Conservation (phyloP, 148 eudicot species). For the Dianthus caryophyllus region DNA sequence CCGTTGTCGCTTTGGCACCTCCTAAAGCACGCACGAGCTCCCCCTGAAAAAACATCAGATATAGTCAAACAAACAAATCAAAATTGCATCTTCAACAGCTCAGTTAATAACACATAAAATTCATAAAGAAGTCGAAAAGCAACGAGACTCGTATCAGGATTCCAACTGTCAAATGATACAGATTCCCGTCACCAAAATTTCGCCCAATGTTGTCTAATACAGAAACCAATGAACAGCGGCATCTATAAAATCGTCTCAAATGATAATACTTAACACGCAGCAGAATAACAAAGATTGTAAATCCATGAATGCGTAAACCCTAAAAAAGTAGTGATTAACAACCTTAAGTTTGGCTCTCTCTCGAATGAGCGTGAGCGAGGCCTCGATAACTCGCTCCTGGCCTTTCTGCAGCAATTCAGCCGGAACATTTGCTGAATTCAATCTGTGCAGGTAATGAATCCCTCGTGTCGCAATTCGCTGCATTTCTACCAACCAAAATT, state of each 20-base stretch:
- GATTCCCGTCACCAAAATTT: neutral
- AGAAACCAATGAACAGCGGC: neutral
- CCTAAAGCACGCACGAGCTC: slow-evolving; percentile 91
- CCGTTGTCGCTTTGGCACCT: slow-evolving; percentile 71
- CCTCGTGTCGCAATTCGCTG: slow-evolving; percentile 56
- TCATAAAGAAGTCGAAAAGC: neutral
- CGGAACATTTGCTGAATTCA: slow-evolving; percentile 68
- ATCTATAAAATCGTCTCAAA: no score
- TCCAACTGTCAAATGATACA: neutral
- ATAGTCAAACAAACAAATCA: neutral
- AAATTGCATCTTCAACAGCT: neutral
- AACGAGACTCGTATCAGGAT: neutral
- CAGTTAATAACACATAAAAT: neutral
- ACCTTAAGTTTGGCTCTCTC: slow-evolving; percentile 98
- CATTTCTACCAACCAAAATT: slow-evolving; percentile 40
- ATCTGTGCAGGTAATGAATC: slow-evolving; percentile 53
- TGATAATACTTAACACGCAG: no score
- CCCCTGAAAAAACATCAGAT: slow-evolving; percentile 40
- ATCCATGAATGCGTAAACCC: neutral
- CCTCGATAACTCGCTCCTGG: slow-evolving; percentile 85
- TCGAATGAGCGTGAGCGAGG: slow-evolving; percentile 92
- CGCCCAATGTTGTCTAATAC: neutral
- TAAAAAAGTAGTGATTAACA: neutral
- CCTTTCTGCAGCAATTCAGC: slow-evolving; percentile 68
- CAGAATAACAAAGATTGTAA: neutral